These are phyloP conservation scores for Gilbertella persicaria DNA, from an alignment of 371 early-diverging fungal species.

Conservation along the genomic window DNA sequence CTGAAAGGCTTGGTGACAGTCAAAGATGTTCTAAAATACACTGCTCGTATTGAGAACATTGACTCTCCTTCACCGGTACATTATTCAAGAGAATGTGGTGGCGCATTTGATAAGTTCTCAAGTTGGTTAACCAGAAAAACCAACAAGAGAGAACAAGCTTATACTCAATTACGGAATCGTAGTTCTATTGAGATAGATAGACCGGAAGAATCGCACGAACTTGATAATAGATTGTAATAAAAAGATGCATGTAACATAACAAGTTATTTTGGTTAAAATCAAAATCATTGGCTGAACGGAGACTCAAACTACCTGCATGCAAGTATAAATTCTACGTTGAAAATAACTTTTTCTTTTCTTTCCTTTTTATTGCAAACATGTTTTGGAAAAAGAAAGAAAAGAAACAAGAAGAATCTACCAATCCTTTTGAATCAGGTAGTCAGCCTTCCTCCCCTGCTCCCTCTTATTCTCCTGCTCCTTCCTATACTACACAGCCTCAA, in stretches of 20 bases:
- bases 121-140: conserved; percentile 11
- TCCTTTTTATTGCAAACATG: conserved; percentile 4
- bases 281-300: no score
- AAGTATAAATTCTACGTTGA: background rate
- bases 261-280: no score
- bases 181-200: conserved; percentile 17
- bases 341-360: background rate
- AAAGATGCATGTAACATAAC: no score
- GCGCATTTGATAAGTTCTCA: conserved; percentile 18
- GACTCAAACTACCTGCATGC: no score
- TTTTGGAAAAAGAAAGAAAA: conserved; percentile 37
- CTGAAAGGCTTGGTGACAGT: conserved; percentile 76
- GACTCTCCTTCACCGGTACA: conserved; percentile 4
- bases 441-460: conserved; percentile 26
- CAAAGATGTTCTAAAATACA: conserved; percentile 77
- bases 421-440: conserved; percentile 24
- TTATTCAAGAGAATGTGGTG: conserved; percentile 17
- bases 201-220: conserved; percentile 21
- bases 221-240: conserved; percentile 14
- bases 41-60: conserved; percentile 51
- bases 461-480: conserved; percentile 24
- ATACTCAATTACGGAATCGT: conserved; percentile 24
- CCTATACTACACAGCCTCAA: conserved; percentile 14
- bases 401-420: conserved; percentile 22
- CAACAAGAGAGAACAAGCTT: conserved; percentile 10